Evolutionary conservation across 2,329 filamentous ascomycete genomes (phyloP), one percentile per base, ranked within the genome.

Genomic region (Golovinomyces cichoracearum): DNA sequence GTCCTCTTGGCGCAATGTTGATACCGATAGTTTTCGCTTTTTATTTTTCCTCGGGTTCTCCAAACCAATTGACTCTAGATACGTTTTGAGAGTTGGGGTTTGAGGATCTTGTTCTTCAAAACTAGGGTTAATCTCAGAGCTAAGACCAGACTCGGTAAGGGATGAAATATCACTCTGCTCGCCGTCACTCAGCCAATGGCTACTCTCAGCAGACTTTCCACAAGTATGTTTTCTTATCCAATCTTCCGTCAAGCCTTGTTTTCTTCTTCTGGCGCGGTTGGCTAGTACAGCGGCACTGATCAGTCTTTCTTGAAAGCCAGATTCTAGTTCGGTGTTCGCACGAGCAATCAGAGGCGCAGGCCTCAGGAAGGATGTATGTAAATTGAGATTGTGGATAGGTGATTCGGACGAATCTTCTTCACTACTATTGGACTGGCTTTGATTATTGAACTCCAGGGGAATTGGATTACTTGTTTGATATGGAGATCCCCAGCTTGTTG

Each of bases 401-500:
- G 69, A 73, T 52, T 73, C 73, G 57, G 75, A 73, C 2, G 72
- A 77, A 50, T 64, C 64, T 70, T 60, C 73, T 70, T 60, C 73
- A 61, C 73, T 78, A 59, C 71, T 71, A 54, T 68, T 66, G 56
- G 72, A 74, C 52, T 66, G 63, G 48, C 64, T 64, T 48, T 68
- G 68, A 49, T 57, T 52, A 49, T 57, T 52, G 2, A 55, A 56
- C 23, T 49, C 51, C 17, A 51, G 48, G 17, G 51, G 48, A 6
- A 46, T 45, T 70, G 64, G 51, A 69, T 63, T 42, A 50, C 73
- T 79, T 12, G 70, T 66, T 35, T 81, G 78, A 64, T 93, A 93
- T 21, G 86, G 86, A 48, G 85, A 93, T 50, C 86, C 86, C 85
- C 86, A 93, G 61, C 80, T 86, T 45, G 84, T 80, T 44, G 83